phyloP scores from a whole-genome alignment of 768 basidiomycete species.

The Kwoniella sp. region DNA sequence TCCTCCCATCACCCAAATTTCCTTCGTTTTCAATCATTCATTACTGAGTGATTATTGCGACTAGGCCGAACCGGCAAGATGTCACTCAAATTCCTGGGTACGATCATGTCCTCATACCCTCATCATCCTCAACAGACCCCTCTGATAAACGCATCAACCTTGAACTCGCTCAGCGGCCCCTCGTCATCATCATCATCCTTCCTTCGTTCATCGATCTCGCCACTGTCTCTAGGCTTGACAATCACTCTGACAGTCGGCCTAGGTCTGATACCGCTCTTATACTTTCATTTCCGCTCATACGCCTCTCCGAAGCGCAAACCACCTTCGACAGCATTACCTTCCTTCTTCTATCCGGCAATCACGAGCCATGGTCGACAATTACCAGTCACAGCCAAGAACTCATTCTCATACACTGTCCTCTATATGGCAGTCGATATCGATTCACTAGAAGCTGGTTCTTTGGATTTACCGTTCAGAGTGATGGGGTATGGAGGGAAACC shows the following conservation, averaged over 20 bases:
- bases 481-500: conserved; percentile 63
- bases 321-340: conserved; percentile 14
- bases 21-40: too few species aligned
- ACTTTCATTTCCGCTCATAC: conserved; percentile 17
- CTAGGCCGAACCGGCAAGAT: neutral
- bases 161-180: neutral
- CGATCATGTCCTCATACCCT: neutral
- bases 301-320: conserved; percentile 2
- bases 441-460: conserved; percentile 59
- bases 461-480: conserved; percentile 60
- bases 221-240: neutral
- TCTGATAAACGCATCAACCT: neutral
- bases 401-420: conserved; percentile 61
- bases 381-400: conserved; percentile 25
- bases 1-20: too few species aligned
- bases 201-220: neutral
- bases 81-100: neutral
- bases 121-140: neutral
- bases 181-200: neutral
- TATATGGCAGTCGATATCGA: conserved; percentile 64
- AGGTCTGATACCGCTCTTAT: conserved; percentile 8
- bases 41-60: neutral
- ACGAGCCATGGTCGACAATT: conserved; percentile 30
- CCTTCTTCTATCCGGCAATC: conserved; percentile 27
- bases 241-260: neutral